Conservation (phyloP, 2,329 filamentous ascomycete species). For the Leptographium radiaticola region DNA sequence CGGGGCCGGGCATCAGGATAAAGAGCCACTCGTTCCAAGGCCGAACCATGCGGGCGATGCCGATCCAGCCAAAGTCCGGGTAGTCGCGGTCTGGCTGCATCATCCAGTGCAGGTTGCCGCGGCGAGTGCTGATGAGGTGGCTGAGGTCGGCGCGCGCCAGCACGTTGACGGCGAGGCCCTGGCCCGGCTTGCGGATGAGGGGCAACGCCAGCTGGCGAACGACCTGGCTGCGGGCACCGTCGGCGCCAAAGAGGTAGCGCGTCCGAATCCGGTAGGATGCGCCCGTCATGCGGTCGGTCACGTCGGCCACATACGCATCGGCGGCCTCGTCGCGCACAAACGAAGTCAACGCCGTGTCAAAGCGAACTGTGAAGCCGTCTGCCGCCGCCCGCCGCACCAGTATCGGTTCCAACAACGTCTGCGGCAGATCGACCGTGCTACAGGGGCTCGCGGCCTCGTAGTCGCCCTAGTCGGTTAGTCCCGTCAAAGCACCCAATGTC, state of each 20-base stretch:
- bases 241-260: conserved; percentile 46
- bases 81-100: conserved; percentile 39
- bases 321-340: conserved; percentile 17
- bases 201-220: conserved; percentile 23
- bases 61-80: conserved; percentile 36
- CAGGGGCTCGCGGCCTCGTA: conserved; percentile 32
- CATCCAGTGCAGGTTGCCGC: conserved; percentile 48
- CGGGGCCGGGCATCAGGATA: conserved; percentile 34
- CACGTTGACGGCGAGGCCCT: conserved; percentile 27
- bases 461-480: conserved; percentile 21
- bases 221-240: conserved; percentile 31
- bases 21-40: conserved; percentile 52
- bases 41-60: conserved; percentile 45
- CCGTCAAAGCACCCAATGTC: too few species aligned
- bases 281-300: conserved; percentile 13
- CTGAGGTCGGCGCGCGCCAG: conserved; percentile 31
- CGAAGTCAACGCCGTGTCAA: conserved; percentile 25
- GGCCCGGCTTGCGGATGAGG: conserved; percentile 19
- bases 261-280: conserved; percentile 29
- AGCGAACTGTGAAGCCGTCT: conserved; percentile 27
- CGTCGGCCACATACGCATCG: conserved; percentile 15
- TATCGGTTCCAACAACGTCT: conserved; percentile 34
- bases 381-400: conserved; percentile 26
- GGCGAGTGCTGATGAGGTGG: conserved; percentile 32
- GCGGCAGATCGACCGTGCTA: conserved; percentile 29